Evolutionary conservation across 2,329 filamentous ascomycete genomes (phyloP).

Genomic region (Fusarium metavorans): DNA sequence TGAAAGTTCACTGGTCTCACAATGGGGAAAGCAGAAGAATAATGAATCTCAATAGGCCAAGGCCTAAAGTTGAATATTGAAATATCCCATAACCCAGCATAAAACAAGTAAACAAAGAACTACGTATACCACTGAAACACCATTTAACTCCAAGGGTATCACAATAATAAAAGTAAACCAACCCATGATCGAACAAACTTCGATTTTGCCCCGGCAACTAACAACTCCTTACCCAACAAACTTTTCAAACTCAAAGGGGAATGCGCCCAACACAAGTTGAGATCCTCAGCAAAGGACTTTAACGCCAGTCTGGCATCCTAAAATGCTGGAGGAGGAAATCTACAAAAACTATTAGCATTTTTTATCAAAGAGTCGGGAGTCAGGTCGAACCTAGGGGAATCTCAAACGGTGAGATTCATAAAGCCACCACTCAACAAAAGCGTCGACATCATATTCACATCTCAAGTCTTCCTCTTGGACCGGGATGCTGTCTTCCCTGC

Average conservation of each 20-base stretch:
- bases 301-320: neutral
- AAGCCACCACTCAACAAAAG: neutral
- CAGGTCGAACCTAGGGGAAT: neutral
- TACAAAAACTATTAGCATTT: neutral
- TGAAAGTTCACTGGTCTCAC: neutral
- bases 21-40: neutral
- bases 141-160: neutral
- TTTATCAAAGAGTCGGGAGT: neutral
- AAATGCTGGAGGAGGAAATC: neutral
- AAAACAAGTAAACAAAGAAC: neutral
- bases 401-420: neutral
- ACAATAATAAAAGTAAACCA: neutral
- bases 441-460: neutral
- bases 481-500: neutral
- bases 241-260: neutral
- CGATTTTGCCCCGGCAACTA: neutral
- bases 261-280: neutral
- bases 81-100: neutral
- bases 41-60: neutral
- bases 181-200: neutral
- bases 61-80: neutral
- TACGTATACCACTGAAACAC: neutral
- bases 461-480: neutral
- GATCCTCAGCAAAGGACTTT: neutral
- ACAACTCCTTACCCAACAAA: neutral